phyloP scores from a whole-genome alignment of 345 rosid species.

The Conringia planisiliqua region DNA sequence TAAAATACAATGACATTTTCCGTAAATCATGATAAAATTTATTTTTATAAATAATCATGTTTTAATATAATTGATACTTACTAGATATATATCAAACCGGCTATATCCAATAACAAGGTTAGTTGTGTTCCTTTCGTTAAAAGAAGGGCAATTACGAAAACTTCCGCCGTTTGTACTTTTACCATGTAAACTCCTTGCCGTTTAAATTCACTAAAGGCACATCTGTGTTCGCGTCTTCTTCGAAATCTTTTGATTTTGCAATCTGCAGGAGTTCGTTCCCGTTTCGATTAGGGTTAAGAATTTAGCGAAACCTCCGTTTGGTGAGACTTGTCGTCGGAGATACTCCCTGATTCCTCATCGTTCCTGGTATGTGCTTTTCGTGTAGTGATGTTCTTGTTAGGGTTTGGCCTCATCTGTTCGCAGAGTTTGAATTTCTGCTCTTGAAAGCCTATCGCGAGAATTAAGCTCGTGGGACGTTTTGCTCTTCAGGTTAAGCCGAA shows the following conservation, averaged over 20 bases:
- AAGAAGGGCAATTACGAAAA: too few species aligned
- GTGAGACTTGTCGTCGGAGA: background rate
- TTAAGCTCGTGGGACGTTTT: background rate
- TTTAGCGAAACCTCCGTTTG: background rate
- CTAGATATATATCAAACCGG: too few species aligned
- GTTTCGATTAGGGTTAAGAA: conserved; percentile 7
- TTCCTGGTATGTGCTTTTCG: background rate
- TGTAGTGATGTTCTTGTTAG: background rate
- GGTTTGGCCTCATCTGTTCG: background rate
- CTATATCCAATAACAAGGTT: too few species aligned
- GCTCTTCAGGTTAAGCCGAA: conserved; percentile 13
- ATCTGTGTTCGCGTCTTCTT: background rate
- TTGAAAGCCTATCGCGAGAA: background rate
- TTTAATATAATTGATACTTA: too few species aligned
- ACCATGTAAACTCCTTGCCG: background rate
- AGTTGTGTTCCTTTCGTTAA: too few species aligned
- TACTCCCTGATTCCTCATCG: background rate
- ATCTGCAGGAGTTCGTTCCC: background rate
- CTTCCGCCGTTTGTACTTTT: background rate
- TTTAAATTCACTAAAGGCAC: background rate
- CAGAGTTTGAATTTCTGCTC: background rate
- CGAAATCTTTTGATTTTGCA: background rate
- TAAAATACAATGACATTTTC: too few species aligned
- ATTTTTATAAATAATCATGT: too few species aligned
- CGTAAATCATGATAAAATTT: too few species aligned